A percentile compares a stretch with the other conserved stretches of the same genome.
phyloP scores from a whole-genome alignment of 805 yeast genomes.

The Metschnikowia santaceciliae region DNA sequence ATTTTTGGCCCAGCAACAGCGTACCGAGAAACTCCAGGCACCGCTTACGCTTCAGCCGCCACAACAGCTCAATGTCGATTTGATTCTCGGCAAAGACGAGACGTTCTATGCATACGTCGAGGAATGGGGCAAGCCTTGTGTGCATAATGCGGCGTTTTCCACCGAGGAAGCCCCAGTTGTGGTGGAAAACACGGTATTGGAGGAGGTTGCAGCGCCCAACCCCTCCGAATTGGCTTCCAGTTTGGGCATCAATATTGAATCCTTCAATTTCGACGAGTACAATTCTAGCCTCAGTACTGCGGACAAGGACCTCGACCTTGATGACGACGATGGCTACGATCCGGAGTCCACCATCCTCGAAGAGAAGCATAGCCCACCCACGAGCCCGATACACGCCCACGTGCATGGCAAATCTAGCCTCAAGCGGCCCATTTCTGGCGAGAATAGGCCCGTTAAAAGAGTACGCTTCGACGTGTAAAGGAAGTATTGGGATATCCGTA shows the following conservation, averaged over 20 bases:
- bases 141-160: neutral
- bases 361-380: conserved; percentile 11
- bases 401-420: conserved; percentile 20
- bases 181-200: neutral
- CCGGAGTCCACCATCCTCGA: conserved; percentile 17
- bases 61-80: conserved; percentile 6
- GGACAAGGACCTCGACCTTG: conserved; percentile 23
- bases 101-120: conserved; percentile 8
- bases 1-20: neutral
- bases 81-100: conserved; percentile 7
- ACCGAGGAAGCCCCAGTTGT: neutral
- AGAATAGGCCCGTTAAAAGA: conserved; percentile 21
- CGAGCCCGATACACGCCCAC: conserved; percentile 6
- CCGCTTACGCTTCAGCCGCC: conserved; percentile 3
- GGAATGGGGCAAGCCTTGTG: conserved; percentile 13
- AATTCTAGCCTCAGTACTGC: conserved; percentile 12
- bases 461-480: conserved; percentile 28
- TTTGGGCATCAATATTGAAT: conserved; percentile 22
- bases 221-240: conserved; percentile 17
- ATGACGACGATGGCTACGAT: conserved; percentile 21
- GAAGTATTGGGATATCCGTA: too few species aligned
- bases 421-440: conserved; percentile 20
- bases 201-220: neutral
- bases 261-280: conserved; percentile 18
- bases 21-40: neutral